These are phyloP conservation scores for Rhododendron mucronatum DNA, from an alignment of 148 eudicot species.

Conservation along the genomic window DNA sequence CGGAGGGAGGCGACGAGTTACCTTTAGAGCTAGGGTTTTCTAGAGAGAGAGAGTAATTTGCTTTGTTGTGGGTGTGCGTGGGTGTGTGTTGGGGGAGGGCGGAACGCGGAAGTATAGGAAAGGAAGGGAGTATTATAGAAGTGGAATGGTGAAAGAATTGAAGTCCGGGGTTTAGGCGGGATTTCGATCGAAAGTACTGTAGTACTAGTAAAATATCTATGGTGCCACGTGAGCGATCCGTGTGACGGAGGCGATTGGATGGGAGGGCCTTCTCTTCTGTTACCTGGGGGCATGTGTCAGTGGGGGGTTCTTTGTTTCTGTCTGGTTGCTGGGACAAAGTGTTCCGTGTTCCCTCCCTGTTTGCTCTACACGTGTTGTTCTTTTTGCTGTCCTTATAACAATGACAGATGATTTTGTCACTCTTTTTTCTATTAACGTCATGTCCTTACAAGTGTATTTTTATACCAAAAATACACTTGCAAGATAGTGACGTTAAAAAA, in stretches of 20 bases:
- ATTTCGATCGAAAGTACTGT: background rate
- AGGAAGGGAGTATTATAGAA: background rate
- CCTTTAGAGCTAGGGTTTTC: background rate
- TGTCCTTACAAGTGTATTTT: no score
- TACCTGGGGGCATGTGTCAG: background rate
- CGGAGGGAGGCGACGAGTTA: background rate
- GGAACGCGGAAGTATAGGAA: background rate
- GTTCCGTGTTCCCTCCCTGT: background rate
- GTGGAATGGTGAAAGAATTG: background rate
- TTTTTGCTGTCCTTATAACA: background rate
- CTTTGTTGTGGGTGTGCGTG: background rate
- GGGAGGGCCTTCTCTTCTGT: background rate
- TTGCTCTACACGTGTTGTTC: background rate
- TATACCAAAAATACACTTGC: no score
- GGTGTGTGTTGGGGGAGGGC: background rate
- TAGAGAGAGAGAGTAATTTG: background rate
- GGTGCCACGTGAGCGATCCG: background rate
- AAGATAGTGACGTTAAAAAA: no score
- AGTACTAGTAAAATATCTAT: background rate
- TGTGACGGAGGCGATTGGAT: background rate
- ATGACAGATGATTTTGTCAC: no score
- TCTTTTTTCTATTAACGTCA: no score
- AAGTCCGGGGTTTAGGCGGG: conserved; percentile 10
- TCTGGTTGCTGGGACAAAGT: background rate
- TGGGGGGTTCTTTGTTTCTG: background rate